A percentile compares a stretch with the other conserved stretches of the same genome.
Evolutionary conservation across 768 basidiomycete genomes (phyloP).

Genomic region (Coprinopsis marcescibilis): DNA sequence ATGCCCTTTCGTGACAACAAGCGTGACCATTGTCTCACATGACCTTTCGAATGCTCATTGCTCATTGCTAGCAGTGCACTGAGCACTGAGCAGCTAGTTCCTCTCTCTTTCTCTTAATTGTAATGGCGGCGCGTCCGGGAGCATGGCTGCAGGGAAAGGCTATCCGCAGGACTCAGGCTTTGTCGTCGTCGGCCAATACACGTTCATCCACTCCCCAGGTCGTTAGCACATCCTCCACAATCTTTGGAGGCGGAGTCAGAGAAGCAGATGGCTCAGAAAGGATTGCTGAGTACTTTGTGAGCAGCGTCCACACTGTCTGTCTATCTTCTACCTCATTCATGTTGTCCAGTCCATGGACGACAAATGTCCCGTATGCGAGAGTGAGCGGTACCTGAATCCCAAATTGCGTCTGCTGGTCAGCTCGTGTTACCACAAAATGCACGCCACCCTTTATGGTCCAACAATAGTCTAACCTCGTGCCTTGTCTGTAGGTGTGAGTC

Average conservation of each 20-base stretch:
- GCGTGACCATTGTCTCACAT: constrained; percentile 19
- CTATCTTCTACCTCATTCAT: background rate
- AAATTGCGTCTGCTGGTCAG: constrained; percentile 91
- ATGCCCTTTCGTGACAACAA: constrained; percentile 20
- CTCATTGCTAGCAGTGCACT: no score
- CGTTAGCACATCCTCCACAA: constrained; percentile 65
- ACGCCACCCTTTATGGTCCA: background rate
- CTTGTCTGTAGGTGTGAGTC: constrained; percentile 79
- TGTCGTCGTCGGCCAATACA: constrained; percentile 39
- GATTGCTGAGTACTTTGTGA: constrained; percentile 74
- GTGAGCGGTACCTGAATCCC: constrained; percentile 92
- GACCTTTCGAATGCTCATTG: no score
- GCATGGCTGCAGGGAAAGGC: constrained; percentile 74
- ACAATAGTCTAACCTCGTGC: constrained; percentile 4
- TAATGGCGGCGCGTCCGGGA: constrained; percentile 31
- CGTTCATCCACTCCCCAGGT: constrained; percentile 62
- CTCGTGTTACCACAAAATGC: constrained; percentile 99
- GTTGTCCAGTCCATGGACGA: constrained; percentile 66
- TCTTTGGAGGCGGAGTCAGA: constrained; percentile 82
- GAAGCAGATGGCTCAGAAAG: constrained; percentile 82
- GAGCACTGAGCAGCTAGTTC: background rate
- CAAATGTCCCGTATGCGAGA: constrained; percentile 95
- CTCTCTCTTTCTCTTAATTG: background rate
- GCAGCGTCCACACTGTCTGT: constrained; percentile 20
- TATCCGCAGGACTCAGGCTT: constrained; percentile 56